phyloP scores from a whole-genome alignment of 169 alveolate genomes.

The Cryptosporidium bovis region DNA sequence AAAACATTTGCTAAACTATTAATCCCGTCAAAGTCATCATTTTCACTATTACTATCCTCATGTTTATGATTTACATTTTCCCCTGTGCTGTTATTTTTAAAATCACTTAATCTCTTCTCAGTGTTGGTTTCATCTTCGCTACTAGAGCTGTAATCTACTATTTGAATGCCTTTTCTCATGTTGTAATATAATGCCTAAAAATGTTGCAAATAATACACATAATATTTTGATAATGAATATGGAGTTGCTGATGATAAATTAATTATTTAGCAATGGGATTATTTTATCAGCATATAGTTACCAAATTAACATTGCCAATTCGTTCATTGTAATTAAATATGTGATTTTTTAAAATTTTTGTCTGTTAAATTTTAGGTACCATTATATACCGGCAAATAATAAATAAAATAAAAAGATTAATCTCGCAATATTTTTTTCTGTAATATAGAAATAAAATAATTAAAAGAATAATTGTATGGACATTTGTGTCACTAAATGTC shows the following conservation, averaged over 20 bases:
- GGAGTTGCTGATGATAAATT: not conserved
- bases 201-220: too few species aligned
- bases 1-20: slow-evolving; percentile 56
- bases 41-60: not conserved
- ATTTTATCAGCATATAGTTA: not conserved
- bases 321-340: too few species aligned
- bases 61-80: too few species aligned
- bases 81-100: not conserved
- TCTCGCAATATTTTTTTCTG: too few species aligned
- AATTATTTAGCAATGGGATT: not conserved
- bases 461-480: too few species aligned
- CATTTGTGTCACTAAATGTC: slow-evolving; percentile 55
- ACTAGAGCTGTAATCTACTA: not conserved
- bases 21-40: slow-evolving; percentile 25
- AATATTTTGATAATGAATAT: not conserved
- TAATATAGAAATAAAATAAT: too few species aligned
- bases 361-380: too few species aligned
- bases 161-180: not conserved
- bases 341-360: too few species aligned
- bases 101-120: not conserved
- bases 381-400: too few species aligned
- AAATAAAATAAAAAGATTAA: too few species aligned
- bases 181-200: too few species aligned
- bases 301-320: too few species aligned
- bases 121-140: not conserved